Evolutionary conservation across 2,329 filamentous ascomycete genomes (phyloP), one percentile per base, ranked within the genome.

Genomic region (Hyphodiscus sp.): DNA sequence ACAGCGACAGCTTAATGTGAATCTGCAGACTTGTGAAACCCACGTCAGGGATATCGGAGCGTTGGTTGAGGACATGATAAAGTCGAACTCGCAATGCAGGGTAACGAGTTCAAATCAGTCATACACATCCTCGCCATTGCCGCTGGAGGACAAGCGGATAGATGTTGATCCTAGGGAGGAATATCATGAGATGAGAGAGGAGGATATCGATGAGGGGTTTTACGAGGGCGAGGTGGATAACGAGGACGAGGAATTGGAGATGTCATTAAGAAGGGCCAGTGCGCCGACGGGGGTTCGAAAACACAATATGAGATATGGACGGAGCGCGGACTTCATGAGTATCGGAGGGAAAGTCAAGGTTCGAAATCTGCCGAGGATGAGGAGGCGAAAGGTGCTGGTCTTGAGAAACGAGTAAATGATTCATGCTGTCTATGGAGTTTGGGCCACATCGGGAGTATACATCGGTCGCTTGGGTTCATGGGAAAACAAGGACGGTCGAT

Each of bases 121-220:
- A 19, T 47, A 43, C 33, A 38, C 50, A 1, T 51, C 49, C 15
- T 53, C 47, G 42, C 48, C 52, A 30, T 49, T 26, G 30, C 26
- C 20, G 44, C 13, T 19, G 33, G 30, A 7, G 15, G 26, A n/a
- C 20, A 45, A 18, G 11, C 43, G 13, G 33, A 15, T 45, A 18
- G 11, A 11, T 29, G 41, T 41, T 26, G 9, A 23, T 38, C 20
- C 18, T 16, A 2, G 45, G 43, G 10, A 51, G 19, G 23, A 26
- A 8, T 26, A 4, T 8, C 23, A 26, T 15, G 26, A 47, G 4
- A 38, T 13, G 11, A 38, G 16, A 10, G 33, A 38, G 13, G 33
- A 38, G 11, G 55, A 61, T 16, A 57, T 61, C 13, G 63, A 65
- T 20, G 63, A 65, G 20, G 63, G 61, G 0, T 65, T 63, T 45